Percentiles rank a stretch among this genome's conserved stretches.
phyloP scores from a whole-genome alignment of 352 stramenopile species.

The Globisporangium nagaii region DNA sequence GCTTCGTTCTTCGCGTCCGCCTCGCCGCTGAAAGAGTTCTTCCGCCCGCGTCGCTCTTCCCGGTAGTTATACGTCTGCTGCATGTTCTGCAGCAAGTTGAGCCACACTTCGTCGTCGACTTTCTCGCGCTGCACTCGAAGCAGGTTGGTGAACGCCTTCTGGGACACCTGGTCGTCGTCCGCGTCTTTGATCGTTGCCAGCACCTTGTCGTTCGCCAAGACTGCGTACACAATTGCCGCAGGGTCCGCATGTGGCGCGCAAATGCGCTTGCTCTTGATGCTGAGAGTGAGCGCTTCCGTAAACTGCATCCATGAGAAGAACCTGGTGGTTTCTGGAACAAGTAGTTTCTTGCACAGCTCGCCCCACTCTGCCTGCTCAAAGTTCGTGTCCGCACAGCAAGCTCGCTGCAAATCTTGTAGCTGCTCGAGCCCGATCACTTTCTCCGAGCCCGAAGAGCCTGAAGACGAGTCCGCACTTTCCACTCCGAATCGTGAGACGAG shows the following conservation, averaged over 20 bases:
- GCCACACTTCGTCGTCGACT: constrained; percentile 45
- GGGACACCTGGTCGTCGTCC: constrained; percentile 28
- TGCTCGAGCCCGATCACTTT: constrained; percentile 31
- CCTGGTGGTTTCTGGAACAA: constrained; percentile 10
- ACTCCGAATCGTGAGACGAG: constrained; percentile 32
- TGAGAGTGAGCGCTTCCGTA: constrained; percentile 21
- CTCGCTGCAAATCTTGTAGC: constrained; percentile 26
- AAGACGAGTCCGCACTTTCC: neutral
- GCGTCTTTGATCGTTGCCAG: constrained; percentile 30
- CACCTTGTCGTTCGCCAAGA: constrained; percentile 44
- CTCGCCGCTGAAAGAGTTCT: constrained; percentile 15
- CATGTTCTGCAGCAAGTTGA: constrained; percentile 38
- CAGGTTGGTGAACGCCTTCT: constrained; percentile 41
- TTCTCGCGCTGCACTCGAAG: constrained; percentile 30
- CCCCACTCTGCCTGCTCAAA: constrained; percentile 21
- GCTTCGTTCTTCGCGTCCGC: neutral
- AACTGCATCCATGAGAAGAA: constrained; percentile 49
- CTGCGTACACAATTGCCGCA: constrained; percentile 33
- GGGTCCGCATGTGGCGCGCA: constrained; percentile 25
- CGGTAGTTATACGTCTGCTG: constrained; percentile 39
- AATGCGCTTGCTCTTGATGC: constrained; percentile 25
- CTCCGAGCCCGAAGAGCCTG: neutral
- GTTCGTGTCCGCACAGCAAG: constrained; percentile 21
- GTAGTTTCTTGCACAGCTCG: constrained; percentile 28
- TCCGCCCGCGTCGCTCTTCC: constrained; percentile 7